A percentile compares a stretch with the other conserved stretches of the same genome.
phyloP scores from a whole-genome alignment of 345 rosid species.

The Salix purpurea region DNA sequence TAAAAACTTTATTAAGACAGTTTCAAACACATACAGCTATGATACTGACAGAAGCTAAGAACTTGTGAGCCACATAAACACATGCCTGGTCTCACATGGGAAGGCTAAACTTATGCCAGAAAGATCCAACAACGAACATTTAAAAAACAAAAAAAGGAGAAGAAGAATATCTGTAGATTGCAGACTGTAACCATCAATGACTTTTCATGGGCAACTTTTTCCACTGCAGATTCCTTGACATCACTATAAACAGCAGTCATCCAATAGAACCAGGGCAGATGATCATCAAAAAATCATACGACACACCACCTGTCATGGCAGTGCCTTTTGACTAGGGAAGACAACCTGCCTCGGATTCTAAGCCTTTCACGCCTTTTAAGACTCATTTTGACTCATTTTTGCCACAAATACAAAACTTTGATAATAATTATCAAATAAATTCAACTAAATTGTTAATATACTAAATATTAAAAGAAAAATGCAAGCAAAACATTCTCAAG shows the following conservation, averaged over 20 bases:
- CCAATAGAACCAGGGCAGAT: background rate
- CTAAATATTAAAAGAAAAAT: background rate
- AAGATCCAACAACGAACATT: background rate
- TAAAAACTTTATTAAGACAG: no score
- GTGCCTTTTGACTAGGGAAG: background rate
- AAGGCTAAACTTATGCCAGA: background rate
- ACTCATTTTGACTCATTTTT: background rate
- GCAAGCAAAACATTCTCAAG: background rate
- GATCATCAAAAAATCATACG: background rate
- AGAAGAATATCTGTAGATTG: background rate
- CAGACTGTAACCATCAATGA: background rate
- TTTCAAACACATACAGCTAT: no score
- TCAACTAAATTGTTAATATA: background rate
- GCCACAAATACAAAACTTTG: background rate
- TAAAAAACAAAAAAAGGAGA: no score
- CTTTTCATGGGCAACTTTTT: background rate
- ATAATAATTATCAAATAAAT: no score
- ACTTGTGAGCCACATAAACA: background rate
- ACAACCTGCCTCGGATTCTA: conserved; percentile 7
- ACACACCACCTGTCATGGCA: background rate
- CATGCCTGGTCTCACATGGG: background rate
- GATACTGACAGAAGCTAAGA: no score
- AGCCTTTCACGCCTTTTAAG: background rate
- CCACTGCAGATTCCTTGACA: background rate
- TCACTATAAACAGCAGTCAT: background rate